A percentile compares a stretch with the other conserved stretches of the same genome.
These are phyloP conservation scores for Plasmodium yoelii DNA, from an alignment of 169 alveolate species.

Conservation along the genomic window DNA sequence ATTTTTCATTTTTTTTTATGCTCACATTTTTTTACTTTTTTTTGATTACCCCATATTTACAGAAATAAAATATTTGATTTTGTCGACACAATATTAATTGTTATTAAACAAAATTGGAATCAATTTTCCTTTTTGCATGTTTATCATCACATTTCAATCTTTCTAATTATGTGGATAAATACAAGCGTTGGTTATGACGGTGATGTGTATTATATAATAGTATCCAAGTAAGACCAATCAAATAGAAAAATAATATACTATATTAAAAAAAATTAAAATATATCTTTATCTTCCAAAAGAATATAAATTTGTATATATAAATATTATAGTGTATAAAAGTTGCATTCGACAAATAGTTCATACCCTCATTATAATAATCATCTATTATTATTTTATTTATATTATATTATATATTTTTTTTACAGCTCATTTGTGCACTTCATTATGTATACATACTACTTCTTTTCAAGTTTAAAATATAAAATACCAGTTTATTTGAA, in stretches of 20 bases:
- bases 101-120: conserved; percentile 78
- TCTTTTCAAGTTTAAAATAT: conserved; percentile 61
- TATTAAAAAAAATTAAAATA: too few species aligned
- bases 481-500: conserved; percentile 51
- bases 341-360: too few species aligned
- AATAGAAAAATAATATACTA: background rate
- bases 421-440: conserved; percentile 80
- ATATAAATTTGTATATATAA: too few species aligned
- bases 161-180: conserved; percentile 81
- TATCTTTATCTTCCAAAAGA: too few species aligned
- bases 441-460: conserved; percentile 83
- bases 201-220: conserved; percentile 79
- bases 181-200: conserved; percentile 84
- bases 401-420: conserved; percentile 17
- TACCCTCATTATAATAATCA: too few species aligned
- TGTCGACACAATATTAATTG: conserved; percentile 78
- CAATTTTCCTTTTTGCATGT: conserved; percentile 82
- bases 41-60: background rate
- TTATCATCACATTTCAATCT: conserved; percentile 80
- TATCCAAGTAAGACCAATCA: conserved; percentile 69
- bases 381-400: background rate
- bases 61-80: conserved; percentile 78
- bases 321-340: too few species aligned
- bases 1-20: too few species aligned
- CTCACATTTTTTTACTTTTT: background rate